These are phyloP conservation scores for Termitomyces sp. DNA, from an alignment of 768 basidiomycete genomes.

Conservation along the genomic window DNA sequence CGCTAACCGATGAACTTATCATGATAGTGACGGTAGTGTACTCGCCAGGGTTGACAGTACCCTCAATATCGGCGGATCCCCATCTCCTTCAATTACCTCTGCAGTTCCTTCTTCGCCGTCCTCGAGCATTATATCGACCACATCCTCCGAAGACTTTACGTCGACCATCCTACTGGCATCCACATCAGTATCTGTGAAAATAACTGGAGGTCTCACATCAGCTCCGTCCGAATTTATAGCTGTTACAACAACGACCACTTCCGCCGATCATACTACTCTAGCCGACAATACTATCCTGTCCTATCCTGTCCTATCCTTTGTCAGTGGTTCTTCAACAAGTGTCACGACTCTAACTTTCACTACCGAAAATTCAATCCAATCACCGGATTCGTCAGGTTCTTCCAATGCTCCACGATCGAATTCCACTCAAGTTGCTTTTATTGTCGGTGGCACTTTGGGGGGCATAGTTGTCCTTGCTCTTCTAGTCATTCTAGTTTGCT, in stretches of 20 bases:
- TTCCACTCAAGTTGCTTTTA: not conserved
- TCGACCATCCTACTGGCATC: not conserved
- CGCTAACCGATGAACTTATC: not conserved
- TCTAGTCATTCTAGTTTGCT: not conserved
- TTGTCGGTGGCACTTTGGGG: conserved; percentile 5
- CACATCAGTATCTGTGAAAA: not conserved
- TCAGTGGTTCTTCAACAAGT: not conserved
- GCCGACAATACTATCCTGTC: too few species aligned
- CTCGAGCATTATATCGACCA: not conserved
- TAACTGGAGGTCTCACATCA: not conserved
- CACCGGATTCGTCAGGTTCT: not conserved
- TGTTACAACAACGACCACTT: conserved; percentile 5
- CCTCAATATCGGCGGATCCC: not conserved
- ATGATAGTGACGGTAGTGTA: not conserved
- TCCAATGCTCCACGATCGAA: not conserved
- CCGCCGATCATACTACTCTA: too few species aligned
- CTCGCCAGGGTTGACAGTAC: not conserved
- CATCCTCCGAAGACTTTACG: too few species aligned
- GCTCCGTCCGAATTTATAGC: not conserved
- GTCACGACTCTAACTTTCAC: conserved; percentile 1
- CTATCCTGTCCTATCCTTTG: too few species aligned
- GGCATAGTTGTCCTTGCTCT: not conserved
- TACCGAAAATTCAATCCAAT: conserved; percentile 2
- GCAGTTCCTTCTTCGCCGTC: not conserved
- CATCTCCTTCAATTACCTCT: not conserved